Evolutionary conservation across 768 basidiomycete genomes (phyloP).

Genomic region (Pholiota microspora): DNA sequence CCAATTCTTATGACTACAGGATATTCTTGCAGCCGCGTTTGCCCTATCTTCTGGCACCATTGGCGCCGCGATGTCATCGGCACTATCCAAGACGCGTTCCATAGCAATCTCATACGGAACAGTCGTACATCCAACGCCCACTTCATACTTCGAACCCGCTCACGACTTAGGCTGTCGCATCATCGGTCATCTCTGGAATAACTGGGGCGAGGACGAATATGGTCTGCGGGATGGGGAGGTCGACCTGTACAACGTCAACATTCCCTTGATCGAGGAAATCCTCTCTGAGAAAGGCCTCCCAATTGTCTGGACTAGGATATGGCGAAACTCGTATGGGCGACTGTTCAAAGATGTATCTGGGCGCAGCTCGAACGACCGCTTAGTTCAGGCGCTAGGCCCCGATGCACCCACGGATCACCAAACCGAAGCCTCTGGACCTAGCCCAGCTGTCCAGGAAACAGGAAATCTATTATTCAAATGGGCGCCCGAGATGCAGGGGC

Average conservation of each 20-base stretch:
- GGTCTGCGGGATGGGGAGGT: slow-evolving; percentile 63
- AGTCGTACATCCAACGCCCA: slow-evolving; percentile 66
- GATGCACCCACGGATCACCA: slow-evolving; percentile 31
- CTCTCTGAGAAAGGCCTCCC: slow-evolving; percentile 58
- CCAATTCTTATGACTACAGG: not conserved
- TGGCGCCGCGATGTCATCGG: slow-evolving; percentile 84
- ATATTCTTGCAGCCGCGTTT: slow-evolving; percentile 62
- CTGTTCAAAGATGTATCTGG: slow-evolving; percentile 60
- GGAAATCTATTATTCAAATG: slow-evolving; percentile 67
- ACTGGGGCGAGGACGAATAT: slow-evolving; percentile 75
- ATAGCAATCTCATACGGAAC: slow-evolving; percentile 90
- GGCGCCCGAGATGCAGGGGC: slow-evolving; percentile 61
- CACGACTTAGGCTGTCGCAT: slow-evolving; percentile 67
- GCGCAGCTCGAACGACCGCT: slow-evolving; percentile 17
- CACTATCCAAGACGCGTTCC: slow-evolving; percentile 66
- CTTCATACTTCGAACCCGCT: slow-evolving; percentile 62
- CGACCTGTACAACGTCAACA: slow-evolving; percentile 84
- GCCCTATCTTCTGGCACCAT: slow-evolving; percentile 90
- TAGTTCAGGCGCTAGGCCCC: slow-evolving; percentile 39
- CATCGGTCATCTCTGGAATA: slow-evolving; percentile 71
- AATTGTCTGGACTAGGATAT: slow-evolving; percentile 79
- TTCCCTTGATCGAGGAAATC: slow-evolving; percentile 74
- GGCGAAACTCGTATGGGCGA: slow-evolving; percentile 82
- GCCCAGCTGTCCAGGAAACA: slow-evolving; percentile 17
- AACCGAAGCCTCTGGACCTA: slow-evolving; percentile 8